Percentiles rank a stretch among this genome's conserved stretches.
These are phyloP conservation scores for Sphaerulina vaccinii DNA, from an alignment of 2,329 filamentous ascomycete genomes.

Conservation along the genomic window DNA sequence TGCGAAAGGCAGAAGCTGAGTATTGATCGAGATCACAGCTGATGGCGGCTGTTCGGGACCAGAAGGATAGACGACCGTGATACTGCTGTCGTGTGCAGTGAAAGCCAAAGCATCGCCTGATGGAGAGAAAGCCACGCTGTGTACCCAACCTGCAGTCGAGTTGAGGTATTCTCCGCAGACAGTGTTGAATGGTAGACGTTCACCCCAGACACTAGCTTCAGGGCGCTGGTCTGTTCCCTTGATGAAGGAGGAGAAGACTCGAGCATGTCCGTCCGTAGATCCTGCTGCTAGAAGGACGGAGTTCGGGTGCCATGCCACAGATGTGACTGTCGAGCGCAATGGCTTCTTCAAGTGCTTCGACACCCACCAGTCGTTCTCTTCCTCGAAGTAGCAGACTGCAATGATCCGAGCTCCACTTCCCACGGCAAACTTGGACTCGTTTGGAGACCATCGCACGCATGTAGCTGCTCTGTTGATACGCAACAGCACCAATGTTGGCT, in stretches of 20 bases:
- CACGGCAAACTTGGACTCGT: slow-evolving; percentile 95
- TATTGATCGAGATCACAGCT: slow-evolving; percentile 86
- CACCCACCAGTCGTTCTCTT: slow-evolving; percentile 99
- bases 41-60: slow-evolving; percentile 85
- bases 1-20: slow-evolving; percentile 87
- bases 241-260: slow-evolving; percentile 93
- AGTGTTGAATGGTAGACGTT: slow-evolving; percentile 94
- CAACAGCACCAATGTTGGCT: slow-evolving; percentile 92
- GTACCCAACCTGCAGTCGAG: slow-evolving; percentile 94
- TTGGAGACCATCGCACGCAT: slow-evolving; percentile 95
- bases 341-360: slow-evolving; percentile 99
- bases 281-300: slow-evolving; percentile 91
- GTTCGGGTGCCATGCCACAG: slow-evolving; percentile 95
- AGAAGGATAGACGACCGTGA: slow-evolving; percentile 93
- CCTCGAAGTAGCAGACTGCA: slow-evolving; percentile 96
- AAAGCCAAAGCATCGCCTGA: slow-evolving; percentile 92
- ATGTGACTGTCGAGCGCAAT: slow-evolving; percentile 94
- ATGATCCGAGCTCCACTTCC: slow-evolving; percentile 94
- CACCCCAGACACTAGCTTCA: slow-evolving; percentile 86
- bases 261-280: slow-evolving; percentile 93
- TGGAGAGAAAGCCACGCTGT: slow-evolving; percentile 89
- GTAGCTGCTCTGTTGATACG: slow-evolving; percentile 96
- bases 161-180: slow-evolving; percentile 96
- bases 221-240: slow-evolving; percentile 89
- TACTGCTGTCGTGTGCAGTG: slow-evolving; percentile 89